Conservation (phyloP, 129 eudicot species). For the Escallonia rubra region DNA sequence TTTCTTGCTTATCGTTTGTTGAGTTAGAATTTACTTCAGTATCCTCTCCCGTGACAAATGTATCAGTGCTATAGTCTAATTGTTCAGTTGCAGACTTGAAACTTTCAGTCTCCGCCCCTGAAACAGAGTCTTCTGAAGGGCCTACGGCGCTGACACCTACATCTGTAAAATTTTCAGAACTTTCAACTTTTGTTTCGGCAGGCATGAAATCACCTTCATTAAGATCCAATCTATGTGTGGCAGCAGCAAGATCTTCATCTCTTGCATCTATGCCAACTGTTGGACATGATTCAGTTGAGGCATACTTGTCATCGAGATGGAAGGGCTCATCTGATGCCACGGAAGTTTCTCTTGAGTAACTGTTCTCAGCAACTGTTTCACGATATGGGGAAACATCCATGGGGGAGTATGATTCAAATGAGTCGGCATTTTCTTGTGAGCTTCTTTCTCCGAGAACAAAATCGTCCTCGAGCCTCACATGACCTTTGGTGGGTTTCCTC, state of each 20-base stretch:
- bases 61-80: constrained; percentile 46
- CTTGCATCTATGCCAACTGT: constrained; percentile 29
- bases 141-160: constrained; percentile 25
- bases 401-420: constrained; percentile 71
- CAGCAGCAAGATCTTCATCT: constrained; percentile 52
- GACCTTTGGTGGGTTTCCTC: constrained; percentile 29
- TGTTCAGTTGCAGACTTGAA: constrained; percentile 65
- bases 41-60: constrained; percentile 50
- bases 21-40: constrained; percentile 46
- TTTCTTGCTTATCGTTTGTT: constrained; percentile 45
- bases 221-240: constrained; percentile 47
- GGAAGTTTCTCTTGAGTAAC: constrained; percentile 51
- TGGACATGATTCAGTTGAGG: constrained; percentile 37
- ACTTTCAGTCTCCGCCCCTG: constrained; percentile 78
- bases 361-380: constrained; percentile 33
- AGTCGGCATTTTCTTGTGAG: constrained; percentile 27
- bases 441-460: constrained; percentile 20
- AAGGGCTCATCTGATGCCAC: constrained; percentile 55
- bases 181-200: constrained; percentile 25
- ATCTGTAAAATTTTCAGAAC: constrained; percentile 22
- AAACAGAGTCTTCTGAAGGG: constrained; percentile 31
- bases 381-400: constrained; percentile 84
- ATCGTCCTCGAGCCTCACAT: constrained; percentile 23
- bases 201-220: constrained; percentile 32
- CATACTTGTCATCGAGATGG: constrained; percentile 25